phyloP scores from a whole-genome alignment of 352 stramenopile species.

The Phytophthora capsici region DNA sequence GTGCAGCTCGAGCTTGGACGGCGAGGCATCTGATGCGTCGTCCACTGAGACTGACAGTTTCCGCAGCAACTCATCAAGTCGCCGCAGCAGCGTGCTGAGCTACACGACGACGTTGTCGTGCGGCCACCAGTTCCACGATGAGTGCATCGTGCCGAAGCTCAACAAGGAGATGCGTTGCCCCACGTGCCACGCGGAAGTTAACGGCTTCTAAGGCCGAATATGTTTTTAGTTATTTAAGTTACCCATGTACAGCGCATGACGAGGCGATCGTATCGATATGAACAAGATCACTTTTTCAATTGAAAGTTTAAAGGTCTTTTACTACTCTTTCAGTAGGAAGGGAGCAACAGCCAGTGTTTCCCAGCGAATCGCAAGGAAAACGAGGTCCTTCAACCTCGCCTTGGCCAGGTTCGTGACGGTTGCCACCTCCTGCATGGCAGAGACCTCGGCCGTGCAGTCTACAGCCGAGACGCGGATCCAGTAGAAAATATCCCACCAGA shows the following conservation, averaged over 20 bases:
- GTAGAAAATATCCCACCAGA: constrained; percentile 51
- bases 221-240: not conserved
- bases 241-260: not conserved
- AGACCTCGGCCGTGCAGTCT: not conserved
- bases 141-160: constrained; percentile 55
- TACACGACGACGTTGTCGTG: not conserved
- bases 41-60: not conserved
- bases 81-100: not conserved
- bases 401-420: constrained; percentile 24
- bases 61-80: not conserved
- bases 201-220: not conserved
- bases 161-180: constrained; percentile 58
- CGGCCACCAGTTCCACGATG: not conserved
- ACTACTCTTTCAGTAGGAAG: constrained; percentile 25
- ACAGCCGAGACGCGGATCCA: constrained; percentile 36
- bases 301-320: too few relatives aligned
- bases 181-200: constrained; percentile 30
- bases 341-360: constrained; percentile 31
- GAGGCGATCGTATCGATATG: not conserved
- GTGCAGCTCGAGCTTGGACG: constrained; percentile 24
- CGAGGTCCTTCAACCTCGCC: constrained; percentile 30
- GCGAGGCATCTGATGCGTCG: constrained; percentile 12
- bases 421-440: not conserved
- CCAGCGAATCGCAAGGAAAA: constrained; percentile 44
- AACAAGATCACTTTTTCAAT: not conserved